Percentiles rank a stretch among this genome's conserved stretches.
Conservation (phyloP, 225 moss, liverwort and hornwort species). For the Physcomitrellopsis africana region DNA sequence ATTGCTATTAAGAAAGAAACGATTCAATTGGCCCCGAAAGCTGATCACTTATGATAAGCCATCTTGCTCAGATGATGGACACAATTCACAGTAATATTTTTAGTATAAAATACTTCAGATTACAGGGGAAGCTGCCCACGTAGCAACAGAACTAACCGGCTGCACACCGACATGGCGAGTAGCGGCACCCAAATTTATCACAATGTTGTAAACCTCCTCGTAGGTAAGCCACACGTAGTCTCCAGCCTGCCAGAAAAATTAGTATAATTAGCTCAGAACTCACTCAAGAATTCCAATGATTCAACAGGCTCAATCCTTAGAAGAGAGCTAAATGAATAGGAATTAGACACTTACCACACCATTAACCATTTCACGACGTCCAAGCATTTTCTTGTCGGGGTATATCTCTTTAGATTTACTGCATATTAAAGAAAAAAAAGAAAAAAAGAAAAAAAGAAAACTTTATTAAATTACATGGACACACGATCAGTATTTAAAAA, state of each 20-base stretch:
- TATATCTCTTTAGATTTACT: conserved; percentile 47
- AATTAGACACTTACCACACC: conserved; percentile 54
- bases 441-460: background rate
- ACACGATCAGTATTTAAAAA: background rate
- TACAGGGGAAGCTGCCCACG: background rate
- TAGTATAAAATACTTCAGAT: background rate
- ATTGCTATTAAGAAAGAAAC: too few species aligned
- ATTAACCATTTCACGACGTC: conserved; percentile 48
- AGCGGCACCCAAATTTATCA: conserved; percentile 64
- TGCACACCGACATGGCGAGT: conserved; percentile 76
- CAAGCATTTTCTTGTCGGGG: conserved; percentile 57
- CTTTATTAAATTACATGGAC: background rate
- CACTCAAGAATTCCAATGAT: background rate
- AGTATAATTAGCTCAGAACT: background rate
- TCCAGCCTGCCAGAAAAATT: conserved; percentile 56
- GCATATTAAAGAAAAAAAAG: conserved; percentile 21
- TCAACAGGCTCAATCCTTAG: rapidly evolving
- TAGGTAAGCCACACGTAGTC: conserved; percentile 72
- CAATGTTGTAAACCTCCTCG: conserved; percentile 57
- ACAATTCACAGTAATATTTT: background rate
- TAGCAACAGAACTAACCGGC: conserved; percentile 43
- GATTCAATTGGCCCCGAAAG: too few species aligned
- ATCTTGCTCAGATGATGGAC: too few species aligned
- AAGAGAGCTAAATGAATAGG: background rate
- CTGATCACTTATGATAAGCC: too few species aligned